phyloP scores from a whole-genome alignment of 352 stramenopile genomes.

The Globisporangium nodosum region DNA sequence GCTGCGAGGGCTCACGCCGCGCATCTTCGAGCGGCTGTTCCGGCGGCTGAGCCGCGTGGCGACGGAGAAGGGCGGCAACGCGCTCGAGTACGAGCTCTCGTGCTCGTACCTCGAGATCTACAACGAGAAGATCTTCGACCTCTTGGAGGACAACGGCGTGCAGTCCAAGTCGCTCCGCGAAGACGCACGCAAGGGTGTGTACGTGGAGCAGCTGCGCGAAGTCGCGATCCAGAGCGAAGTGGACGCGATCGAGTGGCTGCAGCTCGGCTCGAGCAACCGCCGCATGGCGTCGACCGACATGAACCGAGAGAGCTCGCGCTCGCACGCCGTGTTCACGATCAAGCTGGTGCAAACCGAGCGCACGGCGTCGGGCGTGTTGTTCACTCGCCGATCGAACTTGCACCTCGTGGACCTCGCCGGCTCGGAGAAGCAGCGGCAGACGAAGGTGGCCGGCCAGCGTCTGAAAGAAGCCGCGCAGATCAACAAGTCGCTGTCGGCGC shows the following conservation, averaged over 20 bases:
- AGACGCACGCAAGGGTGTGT: conserved; percentile 69
- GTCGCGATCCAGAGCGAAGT: conserved; percentile 52
- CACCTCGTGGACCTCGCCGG: conserved; percentile 86
- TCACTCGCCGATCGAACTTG: conserved; percentile 71
- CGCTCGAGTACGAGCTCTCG: conserved; percentile 51
- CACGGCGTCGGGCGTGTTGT: conserved; percentile 43
- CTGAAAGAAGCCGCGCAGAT: conserved; percentile 88
- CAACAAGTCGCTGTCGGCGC: conserved; percentile 85
- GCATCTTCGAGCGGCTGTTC: conserved; percentile 85
- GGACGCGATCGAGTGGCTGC: conserved; percentile 71
- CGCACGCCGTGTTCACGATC: conserved; percentile 97
- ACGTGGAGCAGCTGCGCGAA: conserved; percentile 75
- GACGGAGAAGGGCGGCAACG: conserved; percentile 30
- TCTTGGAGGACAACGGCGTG: conserved; percentile 57
- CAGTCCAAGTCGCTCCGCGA: conserved; percentile 72
- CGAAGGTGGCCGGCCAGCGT: conserved; percentile 63
- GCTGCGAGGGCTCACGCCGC: conserved; percentile 69
- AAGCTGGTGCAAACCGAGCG: conserved; percentile 85
- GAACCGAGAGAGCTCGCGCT: conserved; percentile 95
- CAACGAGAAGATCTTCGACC: conserved; percentile 88
- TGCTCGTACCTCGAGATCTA: conserved; percentile 91
- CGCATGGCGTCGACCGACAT: conserved; percentile 96
- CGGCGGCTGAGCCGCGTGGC: conserved; percentile 37
- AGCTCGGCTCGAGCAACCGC: conserved; percentile 78
- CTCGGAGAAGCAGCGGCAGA: conserved; percentile 85